Base-by-base conservation (phyloP, 495 filamentous ascomycete genomes). In the Viridothelium virens region DNA sequence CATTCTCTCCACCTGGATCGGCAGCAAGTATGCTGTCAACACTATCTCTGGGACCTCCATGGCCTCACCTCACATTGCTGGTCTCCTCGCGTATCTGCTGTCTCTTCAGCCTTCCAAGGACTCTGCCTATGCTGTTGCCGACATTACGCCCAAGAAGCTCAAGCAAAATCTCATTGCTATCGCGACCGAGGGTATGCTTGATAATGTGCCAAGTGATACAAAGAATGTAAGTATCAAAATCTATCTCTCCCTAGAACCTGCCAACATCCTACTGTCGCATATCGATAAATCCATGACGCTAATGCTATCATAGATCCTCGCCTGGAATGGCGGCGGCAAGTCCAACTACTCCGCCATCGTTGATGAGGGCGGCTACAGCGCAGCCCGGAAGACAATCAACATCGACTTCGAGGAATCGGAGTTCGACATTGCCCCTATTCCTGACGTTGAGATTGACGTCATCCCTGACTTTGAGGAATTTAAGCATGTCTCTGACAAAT, bases 11-110 rank as follows among this genome's bases (percentile, higher is more conserved):
- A 96, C 94, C 78, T 99, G 95, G 95, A 94, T 91, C 72, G 95
- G 95, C 74, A 91, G 89, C 87, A 87, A 93, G 75, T 87, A 89
- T 74, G 92, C 92, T 71, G 83, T 87, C 80, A 99, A 99, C 85
- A 96, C 90, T 77, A 99, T 99, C 81, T 99, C 95, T 37, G 95
- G 95, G 71, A 99, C 95, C 66, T 99, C 95, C 37, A 99, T 99
- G 95, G 95, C 95, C 65, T 97, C 93, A 39, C 95, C 95, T 71
- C 95, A 99, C 75, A 90, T 99, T 73, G 88, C 88, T 67, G 95
- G 95, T 85, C 89, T 99, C 63, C 81, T 96, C 70, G 95, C 95
- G 78, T 99, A 99, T 83, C 90, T 93, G 79, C 87, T 99, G 56
- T 99, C 95, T 66, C 89, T 99, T 38, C 92, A 97, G 79, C 95